Base-by-base conservation (phyloP, 352 stramenopile genomes). In the Phytophthora agathidicida region DNA sequence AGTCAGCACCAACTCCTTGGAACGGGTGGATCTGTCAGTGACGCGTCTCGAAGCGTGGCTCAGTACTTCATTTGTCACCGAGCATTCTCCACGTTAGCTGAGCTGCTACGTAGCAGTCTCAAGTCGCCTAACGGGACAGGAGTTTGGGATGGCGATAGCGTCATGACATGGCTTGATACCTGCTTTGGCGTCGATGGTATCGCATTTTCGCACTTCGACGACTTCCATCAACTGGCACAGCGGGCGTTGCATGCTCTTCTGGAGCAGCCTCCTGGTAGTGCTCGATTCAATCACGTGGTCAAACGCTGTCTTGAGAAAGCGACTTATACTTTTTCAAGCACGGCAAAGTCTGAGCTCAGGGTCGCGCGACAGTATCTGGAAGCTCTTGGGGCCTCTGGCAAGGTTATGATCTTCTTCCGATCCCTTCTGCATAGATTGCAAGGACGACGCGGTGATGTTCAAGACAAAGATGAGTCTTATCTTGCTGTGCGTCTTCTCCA, bases 111-210 rank as follows among this genome's bases (percentile, higher is more conserved):
- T 22, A 62, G 49, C 32, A 75, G 50, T 59, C 47, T 58, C 16
- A 38, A 49, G 19, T 41, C 30, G 3, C 22, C 41, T 27, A 35
- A 54, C 11, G 47, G 36, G 19, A 60, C 41, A 7, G 37, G 16
- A 24, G 51, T 33, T 11, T 67, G 50, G 60, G 41, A 58, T 31
- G 48, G 48, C 45, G 61, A 60, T 24, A 48, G 20, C 66, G 16
- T 57, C 24, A 14, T 50, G 17, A n/a, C 58, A 24, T 89, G 82
- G 79, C 41, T 91, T 2, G 82, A 91, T 22, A 68, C 87, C 17
- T 88, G 77, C 45, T 88, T 88, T 16, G 67, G 68, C 7, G 54
- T 88, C 0, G 71, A 87, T 2, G 38, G 55, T 13, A 13, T 43
- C 3, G 30, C 9, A 1, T 68, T 76, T 13, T n/a, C 51, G 2